Evolutionary conservation across 345 rosid genomes (phyloP).

Genomic region (Isatis tinctoria): DNA sequence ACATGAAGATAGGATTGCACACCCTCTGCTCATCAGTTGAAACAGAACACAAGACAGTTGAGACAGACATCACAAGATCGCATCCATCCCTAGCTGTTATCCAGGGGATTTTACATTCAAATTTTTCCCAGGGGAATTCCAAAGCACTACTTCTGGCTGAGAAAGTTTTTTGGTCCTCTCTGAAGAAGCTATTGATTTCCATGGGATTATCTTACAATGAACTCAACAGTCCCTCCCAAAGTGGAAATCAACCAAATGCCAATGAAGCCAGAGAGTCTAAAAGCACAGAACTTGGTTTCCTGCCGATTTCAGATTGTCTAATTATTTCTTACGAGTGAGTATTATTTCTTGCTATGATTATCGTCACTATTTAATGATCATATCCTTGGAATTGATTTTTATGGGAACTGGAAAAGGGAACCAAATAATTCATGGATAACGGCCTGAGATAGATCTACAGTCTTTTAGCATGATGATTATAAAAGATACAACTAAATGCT

Average conservation of each 20-base stretch:
- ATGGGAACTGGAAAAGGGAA: background rate
- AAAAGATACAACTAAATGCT: background rate
- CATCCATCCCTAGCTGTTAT: constrained; percentile 51
- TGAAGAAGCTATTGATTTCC: constrained; percentile 45
- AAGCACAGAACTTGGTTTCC: constrained; percentile 22
- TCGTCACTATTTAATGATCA: background rate
- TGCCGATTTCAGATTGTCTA: constrained; percentile 45
- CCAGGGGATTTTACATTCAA: constrained; percentile 44
- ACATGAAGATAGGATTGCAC: constrained; percentile 44
- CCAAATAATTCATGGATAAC: background rate
- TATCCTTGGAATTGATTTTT: background rate
- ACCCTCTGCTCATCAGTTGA: constrained; percentile 38
- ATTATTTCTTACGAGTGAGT: constrained; percentile 55
- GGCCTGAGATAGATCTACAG: background rate
- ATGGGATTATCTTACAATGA: constrained; percentile 48
- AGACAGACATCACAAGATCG: constrained; percentile 36
- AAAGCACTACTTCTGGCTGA: constrained; percentile 53
- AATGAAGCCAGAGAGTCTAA: constrained; percentile 6
- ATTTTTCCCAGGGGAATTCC: constrained; percentile 20
- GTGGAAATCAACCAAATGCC: constrained; percentile 31
- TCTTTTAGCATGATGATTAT: constrained; percentile 1
- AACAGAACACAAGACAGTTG: constrained; percentile 34
- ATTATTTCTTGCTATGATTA: background rate
- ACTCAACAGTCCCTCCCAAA: constrained; percentile 23
- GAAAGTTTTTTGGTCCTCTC: constrained; percentile 45